Percentiles rank a stretch among this genome's conserved stretches.
phyloP scores from a whole-genome alignment of 1,284 basidiomycete species.

The Rhodotorula sp. region DNA sequence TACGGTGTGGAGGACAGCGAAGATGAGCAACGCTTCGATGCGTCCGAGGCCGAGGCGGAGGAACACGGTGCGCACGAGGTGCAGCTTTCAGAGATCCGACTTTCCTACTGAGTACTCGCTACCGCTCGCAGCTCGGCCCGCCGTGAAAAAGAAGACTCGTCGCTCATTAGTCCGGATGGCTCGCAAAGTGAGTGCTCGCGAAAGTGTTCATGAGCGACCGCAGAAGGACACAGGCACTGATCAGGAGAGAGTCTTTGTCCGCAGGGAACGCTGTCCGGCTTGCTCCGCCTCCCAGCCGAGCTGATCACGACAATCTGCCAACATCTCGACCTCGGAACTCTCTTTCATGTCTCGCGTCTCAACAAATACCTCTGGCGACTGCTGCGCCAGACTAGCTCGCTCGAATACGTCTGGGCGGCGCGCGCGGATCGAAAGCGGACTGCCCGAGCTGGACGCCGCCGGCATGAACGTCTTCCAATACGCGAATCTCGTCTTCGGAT shows the following conservation, averaged over 20 bases:
- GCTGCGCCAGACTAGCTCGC: conserved; percentile 1
- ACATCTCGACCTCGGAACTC: conserved; percentile 4
- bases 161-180: no score
- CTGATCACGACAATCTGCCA: not conserved
- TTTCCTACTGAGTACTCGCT: no score
- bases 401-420: conserved; percentile 1
- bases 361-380: conserved; percentile 1
- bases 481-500: not conserved
- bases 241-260: not conserved
- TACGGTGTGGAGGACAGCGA: no score
- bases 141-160: no score
- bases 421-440: conserved; percentile 12
- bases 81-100: no score
- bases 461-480: not conserved
- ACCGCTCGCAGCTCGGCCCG: no score
- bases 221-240: no score
- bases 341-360: conserved; percentile 7
- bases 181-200: no score
- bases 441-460: not conserved
- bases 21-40: no score
- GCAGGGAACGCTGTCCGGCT: not conserved
- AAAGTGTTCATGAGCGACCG: no score
- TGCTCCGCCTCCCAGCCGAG: conserved; percentile 13
- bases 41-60: no score
- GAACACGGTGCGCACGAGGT: no score